Evolutionary conservation across 345 rosid genomes (phyloP), one percentile per base, ranked within the genome.

Genomic region (Punica granatum): DNA sequence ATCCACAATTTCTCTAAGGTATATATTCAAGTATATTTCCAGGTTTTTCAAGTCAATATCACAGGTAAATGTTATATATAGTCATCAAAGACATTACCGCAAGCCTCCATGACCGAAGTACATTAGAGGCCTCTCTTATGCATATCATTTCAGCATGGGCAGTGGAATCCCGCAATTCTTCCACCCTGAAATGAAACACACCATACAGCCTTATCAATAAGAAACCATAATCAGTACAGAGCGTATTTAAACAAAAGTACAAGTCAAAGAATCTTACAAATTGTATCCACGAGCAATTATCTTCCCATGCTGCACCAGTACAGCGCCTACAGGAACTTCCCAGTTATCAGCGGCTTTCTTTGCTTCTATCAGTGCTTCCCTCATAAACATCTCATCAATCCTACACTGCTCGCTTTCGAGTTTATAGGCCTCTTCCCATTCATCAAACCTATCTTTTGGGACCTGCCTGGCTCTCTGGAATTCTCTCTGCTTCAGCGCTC

Each of bases 311-410:
- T 89, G 96, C 68, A 94, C 99, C 69, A 94, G 79, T 59, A 94
- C 96, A 46, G 97, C 97, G 46, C 99, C 99, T 23, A 91, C 95
- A 64, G 97, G 99, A 58, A 94, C 99, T 75, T 94, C 99, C 99
- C 99, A 94, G 19, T 80, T 72, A 81, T 94, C 97, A 69, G 89
- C 95, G 64, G 99, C 99, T 76, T 89, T 91, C 70, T 86, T 85
- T 70, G 97, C 97, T 86, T 94, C 99, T 65, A 82, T 59, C 37
- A 94, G 67, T 2, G 99, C 99, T 81, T 94, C 99, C 76, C 83
- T 86, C 99, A 94, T 91, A 80, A 86, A 94, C 74, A 86, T 83
- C 75, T 89, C 97, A 76, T 94, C 99, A 60, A 68, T 62, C 76
- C 76, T 85, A 31, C 79, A 82, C 81, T 81, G 95, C 78, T 89